Conservation (phyloP, 2,329 filamentous ascomycete genomes). For the Sporothrix pseudoabietina region DNA sequence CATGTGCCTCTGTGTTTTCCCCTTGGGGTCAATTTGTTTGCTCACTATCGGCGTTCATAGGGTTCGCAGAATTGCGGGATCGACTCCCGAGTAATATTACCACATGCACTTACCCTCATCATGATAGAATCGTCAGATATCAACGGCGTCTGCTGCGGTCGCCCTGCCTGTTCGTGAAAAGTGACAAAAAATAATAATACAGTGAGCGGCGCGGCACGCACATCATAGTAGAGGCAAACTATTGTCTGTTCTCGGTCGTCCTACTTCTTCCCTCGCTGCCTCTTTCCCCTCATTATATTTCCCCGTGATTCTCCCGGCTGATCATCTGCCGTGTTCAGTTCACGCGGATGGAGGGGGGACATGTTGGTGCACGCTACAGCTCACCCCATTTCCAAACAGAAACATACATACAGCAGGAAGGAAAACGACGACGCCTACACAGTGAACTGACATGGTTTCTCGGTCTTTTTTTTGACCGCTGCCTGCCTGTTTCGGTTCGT, state of each 20-base stretch:
- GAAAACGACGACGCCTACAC: neutral
- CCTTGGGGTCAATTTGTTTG: neutral
- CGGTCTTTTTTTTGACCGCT: too few species aligned
- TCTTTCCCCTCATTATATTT: constrained; percentile 1
- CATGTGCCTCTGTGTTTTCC: neutral
- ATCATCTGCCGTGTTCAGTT: constrained; percentile 26
- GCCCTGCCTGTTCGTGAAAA: neutral
- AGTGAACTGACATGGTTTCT: neutral
- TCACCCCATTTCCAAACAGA: neutral
- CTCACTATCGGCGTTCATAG: constrained; percentile 17
- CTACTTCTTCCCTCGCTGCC: neutral
- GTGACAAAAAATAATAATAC: neutral
- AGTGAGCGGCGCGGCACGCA: constrained; percentile 8
- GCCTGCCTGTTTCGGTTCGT: neutral
- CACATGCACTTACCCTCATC: neutral
- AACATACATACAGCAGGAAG: neutral
- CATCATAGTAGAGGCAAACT: constrained; percentile 10
- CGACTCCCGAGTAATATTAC: neutral
- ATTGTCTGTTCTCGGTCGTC: neutral
- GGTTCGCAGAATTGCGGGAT: constrained; percentile 1
- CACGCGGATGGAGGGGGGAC: neutral
- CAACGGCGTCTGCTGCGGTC: constrained; percentile 14
- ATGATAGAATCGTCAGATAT: neutral
- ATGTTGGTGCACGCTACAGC: neutral
- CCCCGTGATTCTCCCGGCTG: constrained; percentile 23